phyloP scores from a whole-genome alignment of 2,329 filamentous ascomycete genomes.

The Aspergillus sp. region DNA sequence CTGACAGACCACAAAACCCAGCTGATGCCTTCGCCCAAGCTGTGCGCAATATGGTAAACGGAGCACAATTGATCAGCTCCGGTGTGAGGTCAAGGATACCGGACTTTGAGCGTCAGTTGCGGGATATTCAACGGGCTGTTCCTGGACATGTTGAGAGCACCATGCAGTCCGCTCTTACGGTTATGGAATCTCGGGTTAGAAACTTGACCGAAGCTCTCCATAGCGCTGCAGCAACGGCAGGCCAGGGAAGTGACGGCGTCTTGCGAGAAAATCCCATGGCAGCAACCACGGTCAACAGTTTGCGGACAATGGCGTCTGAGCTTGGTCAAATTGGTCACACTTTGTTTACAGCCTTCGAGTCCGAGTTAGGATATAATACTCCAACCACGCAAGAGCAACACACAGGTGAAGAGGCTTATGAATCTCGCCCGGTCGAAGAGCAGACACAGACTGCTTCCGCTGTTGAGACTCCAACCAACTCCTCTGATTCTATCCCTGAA shows the following conservation, averaged over 20 bases:
- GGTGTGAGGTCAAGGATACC: slow-evolving; percentile 30
- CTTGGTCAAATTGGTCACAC: slow-evolving; percentile 33
- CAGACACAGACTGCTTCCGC: background rate
- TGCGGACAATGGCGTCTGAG: slow-evolving; percentile 35
- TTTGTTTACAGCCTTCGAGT: slow-evolving; percentile 31
- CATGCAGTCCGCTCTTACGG: slow-evolving; percentile 27
- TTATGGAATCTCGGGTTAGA: slow-evolving; percentile 31
- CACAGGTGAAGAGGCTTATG: slow-evolving; percentile 1
- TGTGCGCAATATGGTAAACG: slow-evolving; percentile 26
- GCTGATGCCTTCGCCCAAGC: slow-evolving; percentile 26
- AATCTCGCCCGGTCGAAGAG: background rate
- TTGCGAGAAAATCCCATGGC: slow-evolving; percentile 29
- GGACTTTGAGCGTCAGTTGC: slow-evolving; percentile 30
- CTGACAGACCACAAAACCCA: slow-evolving; percentile 15
- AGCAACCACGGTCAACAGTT: slow-evolving; percentile 28
- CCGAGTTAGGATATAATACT: slow-evolving; percentile 21
- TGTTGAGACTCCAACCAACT: background rate
- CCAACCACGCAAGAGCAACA: slow-evolving; percentile 6
- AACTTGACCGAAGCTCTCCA: slow-evolving; percentile 29
- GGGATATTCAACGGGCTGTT: slow-evolving; percentile 26
- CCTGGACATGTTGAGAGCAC: slow-evolving; percentile 30
- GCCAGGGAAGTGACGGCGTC: slow-evolving; percentile 27
- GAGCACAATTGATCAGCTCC: slow-evolving; percentile 27
- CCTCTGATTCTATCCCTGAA: background rate
- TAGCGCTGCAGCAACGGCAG: slow-evolving; percentile 28